phyloP scores from a whole-genome alignment of 352 stramenopile genomes.

The Pythium brassicae region DNA sequence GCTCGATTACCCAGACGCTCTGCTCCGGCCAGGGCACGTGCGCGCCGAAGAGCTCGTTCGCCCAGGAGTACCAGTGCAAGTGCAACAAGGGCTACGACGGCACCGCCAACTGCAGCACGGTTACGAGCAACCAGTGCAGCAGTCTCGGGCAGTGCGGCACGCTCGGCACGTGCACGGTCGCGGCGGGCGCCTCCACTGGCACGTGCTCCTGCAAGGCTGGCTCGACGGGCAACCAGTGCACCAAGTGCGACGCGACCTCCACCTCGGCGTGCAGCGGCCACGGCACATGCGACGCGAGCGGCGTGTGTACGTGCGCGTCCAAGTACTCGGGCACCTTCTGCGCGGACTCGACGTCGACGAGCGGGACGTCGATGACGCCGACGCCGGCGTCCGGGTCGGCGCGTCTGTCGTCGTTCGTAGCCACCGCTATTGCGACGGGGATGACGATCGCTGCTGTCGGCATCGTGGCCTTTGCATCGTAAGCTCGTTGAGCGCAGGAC shows the following conservation, averaged over 20 bases:
- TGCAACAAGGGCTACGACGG: conserved; percentile 70
- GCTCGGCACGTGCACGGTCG: conserved; percentile 40
- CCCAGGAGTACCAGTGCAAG: conserved; percentile 67
- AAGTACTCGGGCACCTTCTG: conserved; percentile 73
- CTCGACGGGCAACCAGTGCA: conserved; percentile 60
- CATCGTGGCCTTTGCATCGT: conserved; percentile 29
- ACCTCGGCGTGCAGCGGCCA: conserved; percentile 37
- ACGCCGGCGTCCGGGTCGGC: conserved; percentile 1
- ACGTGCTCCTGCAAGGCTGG: conserved; percentile 46
- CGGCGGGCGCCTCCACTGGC: conserved; percentile 22
- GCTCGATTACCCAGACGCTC: conserved; percentile 33
- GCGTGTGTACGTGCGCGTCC: conserved; percentile 45
- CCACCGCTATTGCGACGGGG: conserved; percentile 11
- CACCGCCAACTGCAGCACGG: conserved; percentile 43
- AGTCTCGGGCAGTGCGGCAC: conserved; percentile 67
- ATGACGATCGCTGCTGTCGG: conserved; percentile 10
- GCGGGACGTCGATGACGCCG: not conserved
- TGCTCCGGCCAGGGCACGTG: conserved; percentile 75
- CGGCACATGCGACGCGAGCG: conserved; percentile 38
- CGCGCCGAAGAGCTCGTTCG: conserved; percentile 45
- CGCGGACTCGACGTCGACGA: conserved; percentile 11
- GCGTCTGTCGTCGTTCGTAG: conserved; percentile 7
- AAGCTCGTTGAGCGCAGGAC: conserved; percentile 1
- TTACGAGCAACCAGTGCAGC: conserved; percentile 67
- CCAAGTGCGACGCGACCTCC: conserved; percentile 41